These are phyloP conservation scores for Phytophthora kernoviae DNA, from an alignment of 352 stramenopile species.

Conservation along the genomic window DNA sequence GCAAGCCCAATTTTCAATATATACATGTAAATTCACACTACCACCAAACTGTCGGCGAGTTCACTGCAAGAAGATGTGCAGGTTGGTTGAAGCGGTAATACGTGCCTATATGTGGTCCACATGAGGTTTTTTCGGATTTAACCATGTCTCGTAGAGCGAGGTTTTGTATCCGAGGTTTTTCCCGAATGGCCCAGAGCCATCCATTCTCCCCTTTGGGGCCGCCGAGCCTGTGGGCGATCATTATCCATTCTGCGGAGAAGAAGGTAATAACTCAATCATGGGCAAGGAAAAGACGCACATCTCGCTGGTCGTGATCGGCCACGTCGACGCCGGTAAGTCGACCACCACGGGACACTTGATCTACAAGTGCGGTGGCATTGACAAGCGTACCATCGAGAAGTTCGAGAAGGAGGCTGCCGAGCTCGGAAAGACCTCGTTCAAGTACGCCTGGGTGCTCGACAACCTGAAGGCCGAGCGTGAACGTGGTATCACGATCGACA, in stretches of 20 bases:
- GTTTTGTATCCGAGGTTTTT: neutral
- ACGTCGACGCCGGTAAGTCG: constrained; percentile 99
- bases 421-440: constrained; percentile 97
- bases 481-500: constrained; percentile 98
- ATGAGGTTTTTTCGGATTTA: too few species aligned
- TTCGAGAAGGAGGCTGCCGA: constrained; percentile 97
- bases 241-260: constrained; percentile 54
- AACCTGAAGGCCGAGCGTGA: constrained; percentile 98
- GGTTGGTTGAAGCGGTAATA: too few species aligned
- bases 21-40: too few species aligned
- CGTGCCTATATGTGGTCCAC: too few species aligned
- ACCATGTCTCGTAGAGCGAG: too few species aligned
- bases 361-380: constrained; percentile 99
- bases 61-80: too few species aligned
- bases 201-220: constrained; percentile 23
- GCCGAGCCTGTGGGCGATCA: constrained; percentile 26
- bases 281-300: constrained; percentile 87
- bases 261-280: constrained; percentile 48
- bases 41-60: too few species aligned
- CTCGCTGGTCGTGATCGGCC: constrained; percentile 95
- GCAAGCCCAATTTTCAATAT: too few species aligned
- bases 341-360: constrained; percentile 99
- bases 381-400: constrained; percentile 99
- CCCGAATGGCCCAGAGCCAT: constrained; percentile 35
- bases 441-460: constrained; percentile 99